Evolutionary conservation across 345 rosid species (phyloP).

Genomic region (Lepidium didymum): DNA sequence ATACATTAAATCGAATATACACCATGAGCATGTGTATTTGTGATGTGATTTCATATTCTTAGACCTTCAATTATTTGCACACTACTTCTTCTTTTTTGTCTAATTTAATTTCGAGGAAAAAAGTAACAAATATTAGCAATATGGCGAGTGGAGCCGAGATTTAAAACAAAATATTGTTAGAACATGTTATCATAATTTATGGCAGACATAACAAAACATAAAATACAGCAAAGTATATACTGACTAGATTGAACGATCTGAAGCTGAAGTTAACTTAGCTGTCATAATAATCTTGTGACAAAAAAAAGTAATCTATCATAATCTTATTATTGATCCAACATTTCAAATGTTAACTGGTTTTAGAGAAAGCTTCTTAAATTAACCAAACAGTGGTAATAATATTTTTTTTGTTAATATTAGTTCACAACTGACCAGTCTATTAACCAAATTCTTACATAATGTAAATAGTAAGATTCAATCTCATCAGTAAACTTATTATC

Average conservation of each 20-base stretch:
- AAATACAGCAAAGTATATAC: not conserved
- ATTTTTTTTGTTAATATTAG: no score
- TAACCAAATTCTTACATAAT: no score
- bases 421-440: no score
- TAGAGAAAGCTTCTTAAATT: no score
- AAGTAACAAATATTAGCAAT: not conserved
- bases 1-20: not conserved
- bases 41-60: conserved; percentile 12
- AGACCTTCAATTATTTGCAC: not conserved
- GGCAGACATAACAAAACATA: not conserved
- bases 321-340: not conserved
- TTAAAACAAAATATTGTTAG: not conserved
- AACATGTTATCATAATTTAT: not conserved
- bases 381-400: no score
- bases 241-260: not conserved
- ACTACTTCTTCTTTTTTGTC: not conserved
- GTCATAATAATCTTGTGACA: no score
- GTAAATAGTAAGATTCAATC: no score
- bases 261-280: not conserved
- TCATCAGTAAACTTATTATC: no score
- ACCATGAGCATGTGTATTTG: not conserved
- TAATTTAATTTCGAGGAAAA: not conserved
- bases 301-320: no score
- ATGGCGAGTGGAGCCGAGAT: not conserved
- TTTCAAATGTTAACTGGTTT: not conserved